Base-by-base conservation (phyloP, 179 eudicot species). In the Heliamphora pulchella region DNA sequence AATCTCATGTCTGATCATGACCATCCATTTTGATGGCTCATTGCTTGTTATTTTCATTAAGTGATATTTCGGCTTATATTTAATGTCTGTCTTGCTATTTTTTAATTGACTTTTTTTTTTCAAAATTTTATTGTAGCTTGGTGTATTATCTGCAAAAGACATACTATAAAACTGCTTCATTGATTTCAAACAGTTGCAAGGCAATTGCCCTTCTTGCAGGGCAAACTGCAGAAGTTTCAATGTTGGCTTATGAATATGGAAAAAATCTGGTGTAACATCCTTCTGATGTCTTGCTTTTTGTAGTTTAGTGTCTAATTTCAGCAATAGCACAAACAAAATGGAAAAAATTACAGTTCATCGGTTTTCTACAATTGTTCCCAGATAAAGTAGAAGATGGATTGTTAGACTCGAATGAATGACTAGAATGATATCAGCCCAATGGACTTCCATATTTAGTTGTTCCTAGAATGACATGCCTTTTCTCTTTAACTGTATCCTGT, bases 191-290 rank as follows among this genome's bases (percentile, higher is more conserved):
- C 87, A 95, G 98, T 86, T 93, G 94, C 91, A 91, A 95, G 82
- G 93, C 98, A 20, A 86, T 93, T 86, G 98, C 98, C 71, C 93
- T 95, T 85, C 97, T 95, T 76, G 92, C 98, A 46, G 98, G 98
- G 77, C 97, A 95, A 83, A 88, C 97, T 65, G 82, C 97, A 7
- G 97, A 95, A 83, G 97, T 91, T 83, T 90, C 97, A 67, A 86
- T 83, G 13, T 75, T 93, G 84, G 98, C 98, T 57, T 92, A 76
- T 82, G 97, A 93, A 31, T 95, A 95, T 80, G 98, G 98, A 63
- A 93, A 88, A 81, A 93, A 95, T 87, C 89, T 95, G 94, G 98
- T 90, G 53, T 65, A 65, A 48, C 2, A 79, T 71, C 47, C 50
- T 15, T 65, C 71, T 68, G 62, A 43, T 83, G 65, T 65, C n/a